A percentile compares a stretch with the other conserved stretches of the same genome.
Conservation (phyloP, 768 basidiomycete species). For the Xerocomellus amylosporus region DNA sequence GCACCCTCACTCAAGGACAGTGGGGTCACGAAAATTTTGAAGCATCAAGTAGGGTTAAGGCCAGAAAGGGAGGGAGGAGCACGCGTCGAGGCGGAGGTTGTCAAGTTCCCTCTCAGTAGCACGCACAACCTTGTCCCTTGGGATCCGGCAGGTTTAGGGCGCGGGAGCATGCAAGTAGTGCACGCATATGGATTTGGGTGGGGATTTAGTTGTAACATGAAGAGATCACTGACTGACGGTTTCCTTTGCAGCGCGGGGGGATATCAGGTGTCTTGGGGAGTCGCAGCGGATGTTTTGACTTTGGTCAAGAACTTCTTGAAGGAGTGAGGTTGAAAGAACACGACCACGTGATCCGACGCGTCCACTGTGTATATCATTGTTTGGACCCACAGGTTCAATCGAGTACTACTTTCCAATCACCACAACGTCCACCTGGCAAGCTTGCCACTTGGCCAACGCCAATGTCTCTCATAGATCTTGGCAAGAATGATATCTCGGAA, state of each 20-base stretch:
- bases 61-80: constrained; percentile 56
- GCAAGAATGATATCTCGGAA: constrained; percentile 40
- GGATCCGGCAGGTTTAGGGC: constrained; percentile 19
- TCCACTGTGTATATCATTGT: constrained; percentile 25
- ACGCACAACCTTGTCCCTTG: constrained; percentile 17
- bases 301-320: constrained; percentile 19
- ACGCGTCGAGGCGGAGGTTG: constrained; percentile 49
- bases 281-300: constrained; percentile 38
- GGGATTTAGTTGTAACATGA: constrained; percentile 4
- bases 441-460: constrained; percentile 17
- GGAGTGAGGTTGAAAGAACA: constrained; percentile 9
- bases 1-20: constrained; percentile 34
- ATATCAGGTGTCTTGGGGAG: constrained; percentile 44
- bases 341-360: constrained; percentile 35
- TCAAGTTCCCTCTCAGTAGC: constrained; percentile 34
- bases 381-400: constrained; percentile 20
- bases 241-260: constrained; percentile 32
- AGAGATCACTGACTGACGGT: constrained; percentile 7
- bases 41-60: constrained; percentile 58
- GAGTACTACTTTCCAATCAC: neutral
- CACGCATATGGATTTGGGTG: constrained; percentile 65
- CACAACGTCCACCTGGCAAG: constrained; percentile 11
- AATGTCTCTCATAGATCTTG: constrained; percentile 39
- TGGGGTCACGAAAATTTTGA: constrained; percentile 41
- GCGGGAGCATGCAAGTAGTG: constrained; percentile 36